Evolutionary conservation across 2,329 filamentous ascomycete species (phyloP), one percentile per base, ranked within the genome.

Genomic region (Pseudogymnoascus sp.): DNA sequence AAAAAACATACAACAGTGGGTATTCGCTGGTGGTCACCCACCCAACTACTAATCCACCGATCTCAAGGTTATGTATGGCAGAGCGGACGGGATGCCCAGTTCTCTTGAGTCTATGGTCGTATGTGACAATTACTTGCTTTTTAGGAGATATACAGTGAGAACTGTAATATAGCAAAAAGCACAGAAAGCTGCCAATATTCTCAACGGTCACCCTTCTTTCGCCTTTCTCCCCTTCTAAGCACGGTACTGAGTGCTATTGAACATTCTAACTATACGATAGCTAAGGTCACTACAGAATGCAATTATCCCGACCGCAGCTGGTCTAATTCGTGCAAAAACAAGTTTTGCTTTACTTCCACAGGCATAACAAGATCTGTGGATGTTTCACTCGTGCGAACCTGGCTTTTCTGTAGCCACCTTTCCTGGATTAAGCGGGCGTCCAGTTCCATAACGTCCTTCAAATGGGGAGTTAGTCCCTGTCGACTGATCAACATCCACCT

Each of bases 401-500:
- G 11, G 21, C 43, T 25, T 48, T 25, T 25, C 21, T 48, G 43
- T n/a, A 48, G 43, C 43, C 6, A 48, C 2, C 7, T 4, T 60
- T 16, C 57, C 31, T n/a, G 25, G 57, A n/a, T 23, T 36, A 63
- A 65, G 64, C 51, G 62, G 62, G 54, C 61, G 48, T 21, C 64
- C 64, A 63, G 61, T 36, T 37, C 64, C 64, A 61, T 65, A 62
- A 43, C 61, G 64, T 19, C 61, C 61, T 34, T 63, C 64, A 48
- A 65, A 65, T 57, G 60, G 36, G 43, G 43, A 48, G 8, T 25
- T 14, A 57, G 2, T 34, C 39, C 60, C 36, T 25, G 37, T n/a
- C n/a, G 19, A 16, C 16, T 61, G 19, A 37, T n/a, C 7, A 25
- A 60, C 23, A 39, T 39, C 28, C 37, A 34, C 23, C 25, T 19